Evolutionary conservation across 306 rosid genomes (phyloP).

Genomic region (Quillaja saponaria): DNA sequence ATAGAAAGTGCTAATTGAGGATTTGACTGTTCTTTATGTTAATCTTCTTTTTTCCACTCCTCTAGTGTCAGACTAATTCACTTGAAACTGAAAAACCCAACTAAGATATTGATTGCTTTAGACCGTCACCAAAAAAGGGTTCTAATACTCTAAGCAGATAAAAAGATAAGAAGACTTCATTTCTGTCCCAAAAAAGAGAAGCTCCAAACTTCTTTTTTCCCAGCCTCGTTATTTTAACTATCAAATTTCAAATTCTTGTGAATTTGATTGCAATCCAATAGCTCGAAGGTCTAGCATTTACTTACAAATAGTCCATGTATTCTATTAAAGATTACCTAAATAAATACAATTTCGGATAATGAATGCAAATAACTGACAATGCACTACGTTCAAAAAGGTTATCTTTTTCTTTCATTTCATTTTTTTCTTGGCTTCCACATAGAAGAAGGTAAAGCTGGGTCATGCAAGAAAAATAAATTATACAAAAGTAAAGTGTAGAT

Average conservation of each 20-base stretch:
- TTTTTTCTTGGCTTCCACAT: slow-evolving; percentile 27
- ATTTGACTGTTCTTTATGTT: slow-evolving; percentile 20
- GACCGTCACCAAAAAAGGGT: slow-evolving; percentile 7
- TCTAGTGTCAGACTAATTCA: background rate
- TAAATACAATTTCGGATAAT: slow-evolving; percentile 13
- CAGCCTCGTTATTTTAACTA: too few species aligned
- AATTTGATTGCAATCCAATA: background rate
- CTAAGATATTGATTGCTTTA: background rate
- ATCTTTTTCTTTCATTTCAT: background rate
- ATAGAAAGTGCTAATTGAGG: slow-evolving; percentile 10
- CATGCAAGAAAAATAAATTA: background rate
- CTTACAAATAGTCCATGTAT: background rate
- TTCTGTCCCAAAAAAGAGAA: too few species aligned
- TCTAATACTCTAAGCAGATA: too few species aligned
- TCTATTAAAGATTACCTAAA: background rate
- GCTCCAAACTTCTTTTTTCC: too few species aligned
- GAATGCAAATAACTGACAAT: background rate
- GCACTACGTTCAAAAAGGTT: background rate
- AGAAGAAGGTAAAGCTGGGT: slow-evolving; percentile 12
- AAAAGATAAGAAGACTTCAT: slow-evolving; percentile 8
- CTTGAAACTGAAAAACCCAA: background rate
- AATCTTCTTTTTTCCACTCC: background rate
- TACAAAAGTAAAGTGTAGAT: background rate
- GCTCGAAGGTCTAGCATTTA: background rate
- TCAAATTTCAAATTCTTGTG: background rate